phyloP scores from a whole-genome alignment of 140 eudicot species.

The Erigeron philadelphicus region DNA sequence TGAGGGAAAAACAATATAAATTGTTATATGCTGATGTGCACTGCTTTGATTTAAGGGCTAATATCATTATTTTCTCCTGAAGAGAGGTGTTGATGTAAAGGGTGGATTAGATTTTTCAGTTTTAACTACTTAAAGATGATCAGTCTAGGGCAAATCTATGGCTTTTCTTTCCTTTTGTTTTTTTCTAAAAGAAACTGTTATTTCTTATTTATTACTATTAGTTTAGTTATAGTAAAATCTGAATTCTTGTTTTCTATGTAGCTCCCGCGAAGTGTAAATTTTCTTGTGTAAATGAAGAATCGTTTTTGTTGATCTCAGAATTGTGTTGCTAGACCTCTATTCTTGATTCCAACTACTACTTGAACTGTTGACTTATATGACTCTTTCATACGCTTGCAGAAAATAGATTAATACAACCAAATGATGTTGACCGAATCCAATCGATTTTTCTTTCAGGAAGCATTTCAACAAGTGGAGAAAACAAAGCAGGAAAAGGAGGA shows the following conservation, averaged over 20 bases:
- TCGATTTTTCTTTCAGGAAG: conserved; percentile 40
- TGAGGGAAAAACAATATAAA: too few species aligned
- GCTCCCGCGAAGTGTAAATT: not conserved
- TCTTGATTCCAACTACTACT: conserved; percentile 4
- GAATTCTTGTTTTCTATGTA: too few species aligned
- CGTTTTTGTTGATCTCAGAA: not conserved
- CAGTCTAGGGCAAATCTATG: not conserved
- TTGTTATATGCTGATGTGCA: not conserved
- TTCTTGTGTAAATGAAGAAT: not conserved
- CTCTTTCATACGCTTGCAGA: conserved; percentile 2
- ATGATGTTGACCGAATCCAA: conserved; percentile 14
- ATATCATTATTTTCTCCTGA: not conserved
- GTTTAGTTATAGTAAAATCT: not conserved
- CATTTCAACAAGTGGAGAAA: conserved; percentile 53
- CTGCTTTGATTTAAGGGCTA: not conserved
- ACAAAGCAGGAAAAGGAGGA: conserved; percentile 67
- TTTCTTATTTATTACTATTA: not conserved
- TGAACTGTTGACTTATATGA: conserved; percentile 14
- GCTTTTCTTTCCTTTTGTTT: not conserved
- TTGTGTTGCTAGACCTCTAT: conserved; percentile 11
- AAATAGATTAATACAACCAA: not conserved
- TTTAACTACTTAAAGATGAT: not conserved
- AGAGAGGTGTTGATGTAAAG: too few species aligned
- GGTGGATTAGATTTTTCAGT: not conserved
- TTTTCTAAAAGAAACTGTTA: not conserved